A percentile compares a stretch with the other conserved stretches of the same genome.
Evolutionary conservation across 2,329 filamentous ascomycete genomes (phyloP).

Genomic region (Capronia americana): DNA sequence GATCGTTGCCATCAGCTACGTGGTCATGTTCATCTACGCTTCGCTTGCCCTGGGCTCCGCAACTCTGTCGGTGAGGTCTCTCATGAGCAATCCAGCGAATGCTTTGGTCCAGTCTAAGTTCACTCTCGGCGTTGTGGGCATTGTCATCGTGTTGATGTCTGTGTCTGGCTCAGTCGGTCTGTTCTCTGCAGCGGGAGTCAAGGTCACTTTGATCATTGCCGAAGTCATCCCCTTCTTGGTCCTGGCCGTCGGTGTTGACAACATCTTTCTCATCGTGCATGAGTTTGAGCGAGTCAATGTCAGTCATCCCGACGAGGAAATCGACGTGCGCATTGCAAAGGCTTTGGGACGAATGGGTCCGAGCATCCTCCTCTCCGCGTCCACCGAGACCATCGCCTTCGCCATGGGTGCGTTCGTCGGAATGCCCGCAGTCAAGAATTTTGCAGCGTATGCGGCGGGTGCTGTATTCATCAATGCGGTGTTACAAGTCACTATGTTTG

Average conservation of each 20-base stretch:
- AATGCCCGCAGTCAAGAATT: conserved; percentile 98
- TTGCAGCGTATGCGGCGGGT: conserved; percentile 93
- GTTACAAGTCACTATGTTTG: conserved; percentile 96
- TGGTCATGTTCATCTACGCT: conserved; percentile 98
- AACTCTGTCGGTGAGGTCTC: conserved; percentile 75
- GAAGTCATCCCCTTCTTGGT: conserved; percentile 99
- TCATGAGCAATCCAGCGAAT: conserved; percentile 81
- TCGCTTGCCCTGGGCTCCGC: conserved; percentile 91
- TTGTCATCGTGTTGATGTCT: conserved; percentile 95
- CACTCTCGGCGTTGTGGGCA: conserved; percentile 90
- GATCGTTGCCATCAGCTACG: conserved; percentile 94
- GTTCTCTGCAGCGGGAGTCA: conserved; percentile 89
- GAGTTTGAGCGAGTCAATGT: conserved; percentile 95
- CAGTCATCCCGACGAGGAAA: conserved; percentile 84
- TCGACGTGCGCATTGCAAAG: conserved; percentile 83
- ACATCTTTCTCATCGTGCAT: conserved; percentile 98
- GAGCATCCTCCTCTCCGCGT: conserved; percentile 92
- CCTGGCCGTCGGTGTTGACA: conserved; percentile 94
- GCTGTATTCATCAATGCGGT: conserved; percentile 96
- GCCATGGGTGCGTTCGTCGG: conserved; percentile 90
- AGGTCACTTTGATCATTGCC: conserved; percentile 95
- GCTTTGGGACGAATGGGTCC: conserved; percentile 96
- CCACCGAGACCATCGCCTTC: conserved; percentile 93
- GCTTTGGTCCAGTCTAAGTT: conserved; percentile 96
- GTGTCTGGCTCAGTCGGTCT: conserved; percentile 93